Base-by-base conservation (phyloP, 2,329 filamentous ascomycete genomes). In the Ophiocordyceps camponoti-floridani region DNA sequence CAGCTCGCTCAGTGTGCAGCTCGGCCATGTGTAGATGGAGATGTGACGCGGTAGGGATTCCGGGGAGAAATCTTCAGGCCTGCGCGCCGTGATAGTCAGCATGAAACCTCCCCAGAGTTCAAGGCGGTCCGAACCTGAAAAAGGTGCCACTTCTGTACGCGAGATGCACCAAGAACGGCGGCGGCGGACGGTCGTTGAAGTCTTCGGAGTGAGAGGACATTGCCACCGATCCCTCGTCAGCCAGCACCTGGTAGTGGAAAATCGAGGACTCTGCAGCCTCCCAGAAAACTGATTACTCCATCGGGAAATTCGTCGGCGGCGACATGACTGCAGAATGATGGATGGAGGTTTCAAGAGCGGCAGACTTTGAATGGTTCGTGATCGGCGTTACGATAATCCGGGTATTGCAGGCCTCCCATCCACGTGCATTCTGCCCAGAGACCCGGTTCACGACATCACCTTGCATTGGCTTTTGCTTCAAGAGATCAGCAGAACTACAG, bases 21-120 rank as follows among this genome's bases (percentile, higher is more conserved):
- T 77, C 46, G 77, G 73, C 83, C 86, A 94, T 46, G 87, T 88
- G 68, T 95, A 88, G 54, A 95, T 79, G 49, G 84, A 73, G 26
- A 94, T 68, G 58, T 82, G 75, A 8, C 79, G 66, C 43, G 80
- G 77, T 19, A 84, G 70, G 46, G 66, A 57, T 45, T 66, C 53
- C 18, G 75, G 57, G 52, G 74, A 60, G 58, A 91, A 86, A 51
- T 89, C 83, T 47, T 83, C 77, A 31, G 78, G 72, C 50, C 81
- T 84, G 51, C n/a, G 1, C 16, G 1, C 16, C 5, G 23, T 10
- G 4, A 4, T 27, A 4, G 18, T 44, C 14, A 44, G 43, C 35
- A n/a, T 12, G 16, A 16, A 16, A 23, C 19, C n/a, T 33, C 11
- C 23, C 5, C 23, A 23, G 10, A 23, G 19, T 12, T 5, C 19